These are phyloP conservation scores for Colletotrichum musae DNA, from an alignment of 2,329 filamentous ascomycete genomes.

Conservation along the genomic window DNA sequence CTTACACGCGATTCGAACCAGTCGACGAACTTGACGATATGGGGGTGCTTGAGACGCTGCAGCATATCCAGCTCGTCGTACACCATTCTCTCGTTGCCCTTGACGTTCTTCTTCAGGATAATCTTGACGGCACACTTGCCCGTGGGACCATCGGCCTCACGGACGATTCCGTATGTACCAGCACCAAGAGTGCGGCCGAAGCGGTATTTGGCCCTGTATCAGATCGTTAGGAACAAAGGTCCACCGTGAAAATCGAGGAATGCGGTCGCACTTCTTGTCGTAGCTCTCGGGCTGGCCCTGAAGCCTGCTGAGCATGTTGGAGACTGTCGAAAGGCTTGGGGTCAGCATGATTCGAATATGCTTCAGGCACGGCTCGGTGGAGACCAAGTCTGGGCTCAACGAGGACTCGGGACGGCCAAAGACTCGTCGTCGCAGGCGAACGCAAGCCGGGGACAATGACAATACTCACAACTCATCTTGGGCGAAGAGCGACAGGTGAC, in stretches of 20 bases:
- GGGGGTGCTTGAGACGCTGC: constrained; percentile 89
- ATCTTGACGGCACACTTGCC: constrained; percentile 98
- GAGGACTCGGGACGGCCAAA: not conserved
- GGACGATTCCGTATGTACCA: constrained; percentile 97
- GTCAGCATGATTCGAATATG: constrained; percentile 43
- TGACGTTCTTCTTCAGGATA: constrained; percentile 99
- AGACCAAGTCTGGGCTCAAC: not conserved
- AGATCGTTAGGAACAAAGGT: constrained; percentile 42
- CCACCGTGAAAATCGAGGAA: constrained; percentile 36
- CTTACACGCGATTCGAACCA: constrained; percentile 98
- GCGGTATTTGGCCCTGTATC: constrained; percentile 81
- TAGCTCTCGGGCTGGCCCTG: constrained; percentile 98
- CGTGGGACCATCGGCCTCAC: constrained; percentile 88
- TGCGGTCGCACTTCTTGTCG: constrained; percentile 86
- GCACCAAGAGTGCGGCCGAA: constrained; percentile 96
- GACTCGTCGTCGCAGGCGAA: not conserved
- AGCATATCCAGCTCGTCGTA: constrained; percentile 97
- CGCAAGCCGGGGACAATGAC: not conserved
- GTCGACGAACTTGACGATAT: constrained; percentile 97
- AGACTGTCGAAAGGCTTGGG: constrained; percentile 67
- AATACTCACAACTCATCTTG: constrained; percentile 59
- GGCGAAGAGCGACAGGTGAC: constrained; percentile 12
- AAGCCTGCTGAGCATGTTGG: constrained; percentile 94
- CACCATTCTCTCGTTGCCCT: constrained; percentile 98
- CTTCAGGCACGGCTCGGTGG: not conserved